These are phyloP conservation scores for Iris macrosiphon DNA, from an alignment of 106 monocot species.

Conservation along the genomic window DNA sequence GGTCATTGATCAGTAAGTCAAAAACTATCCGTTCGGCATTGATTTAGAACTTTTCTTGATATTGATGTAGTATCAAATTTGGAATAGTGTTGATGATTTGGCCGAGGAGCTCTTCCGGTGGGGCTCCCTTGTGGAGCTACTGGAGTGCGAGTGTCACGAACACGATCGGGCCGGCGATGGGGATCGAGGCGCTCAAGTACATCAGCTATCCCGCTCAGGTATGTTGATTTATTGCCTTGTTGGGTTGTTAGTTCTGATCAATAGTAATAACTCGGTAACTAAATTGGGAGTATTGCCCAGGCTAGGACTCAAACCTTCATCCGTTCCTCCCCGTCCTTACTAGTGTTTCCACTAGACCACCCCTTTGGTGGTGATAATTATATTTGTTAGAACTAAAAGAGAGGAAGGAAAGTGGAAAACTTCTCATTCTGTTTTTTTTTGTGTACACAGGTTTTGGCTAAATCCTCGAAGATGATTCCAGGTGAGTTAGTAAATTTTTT, in stretches of 20 bases:
- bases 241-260: no score
- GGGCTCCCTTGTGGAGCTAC: constrained; percentile 84
- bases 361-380: no score
- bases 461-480: constrained; percentile 99
- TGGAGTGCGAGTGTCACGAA: constrained; percentile 92
- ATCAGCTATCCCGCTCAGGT: constrained; percentile 98
- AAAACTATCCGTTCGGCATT: background rate
- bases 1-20: constrained; percentile 86
- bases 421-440: background rate
- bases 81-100: constrained; percentile 63
- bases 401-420: no score
- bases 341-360: no score
- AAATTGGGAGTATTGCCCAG: no score
- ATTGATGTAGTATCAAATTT: background rate
- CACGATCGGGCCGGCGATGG: constrained; percentile 95
- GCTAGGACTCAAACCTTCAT: no score
- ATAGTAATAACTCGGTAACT: no score
- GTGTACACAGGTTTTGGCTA: constrained; percentile 70
- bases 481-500: constrained; percentile 41
- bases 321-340: no score
- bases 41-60: background rate
- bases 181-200: constrained; percentile 92
- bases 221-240: no score
- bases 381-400: no score
- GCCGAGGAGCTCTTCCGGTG: constrained; percentile 44